Percentiles rank a stretch among this genome's conserved stretches.
phyloP scores from a whole-genome alignment of 352 stramenopile genomes.

The Thraustochytrium sp. region DNA sequence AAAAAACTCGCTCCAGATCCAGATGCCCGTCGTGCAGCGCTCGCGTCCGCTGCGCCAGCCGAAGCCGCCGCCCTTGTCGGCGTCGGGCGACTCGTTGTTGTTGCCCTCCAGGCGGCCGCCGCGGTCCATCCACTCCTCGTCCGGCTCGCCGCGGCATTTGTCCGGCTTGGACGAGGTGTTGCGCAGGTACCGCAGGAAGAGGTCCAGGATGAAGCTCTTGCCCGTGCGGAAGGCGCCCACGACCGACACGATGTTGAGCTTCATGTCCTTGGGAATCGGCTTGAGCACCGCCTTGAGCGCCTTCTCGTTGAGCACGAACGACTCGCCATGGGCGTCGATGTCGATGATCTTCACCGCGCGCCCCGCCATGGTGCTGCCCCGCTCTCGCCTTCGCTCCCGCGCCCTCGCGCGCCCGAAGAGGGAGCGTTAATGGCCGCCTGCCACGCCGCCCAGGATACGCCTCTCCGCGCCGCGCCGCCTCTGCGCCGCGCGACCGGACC shows the following conservation, averaged over 20 bases:
- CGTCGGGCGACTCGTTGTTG: constrained; percentile 52
- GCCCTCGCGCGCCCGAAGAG: background rate
- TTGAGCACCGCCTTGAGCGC: constrained; percentile 41
- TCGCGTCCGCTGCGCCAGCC: constrained; percentile 90
- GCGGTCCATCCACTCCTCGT: constrained; percentile 21
- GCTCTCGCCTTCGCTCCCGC: background rate
- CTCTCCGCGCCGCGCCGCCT: too few relatives aligned
- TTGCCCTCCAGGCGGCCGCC: constrained; percentile 53
- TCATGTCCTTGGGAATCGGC: constrained; percentile 63
- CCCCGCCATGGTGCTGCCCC: background rate
- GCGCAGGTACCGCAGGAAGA: constrained; percentile 93
- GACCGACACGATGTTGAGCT: constrained; percentile 94
- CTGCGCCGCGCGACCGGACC: too few relatives aligned
- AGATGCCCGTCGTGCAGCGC: constrained; percentile 97
- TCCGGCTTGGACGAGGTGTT: constrained; percentile 55
- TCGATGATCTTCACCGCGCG: constrained; percentile 43
- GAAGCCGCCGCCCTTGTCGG: constrained; percentile 70
- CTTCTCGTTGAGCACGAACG: constrained; percentile 43
- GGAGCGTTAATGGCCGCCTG: background rate
- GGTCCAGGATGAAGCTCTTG: constrained; percentile 95
- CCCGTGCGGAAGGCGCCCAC: constrained; percentile 97
- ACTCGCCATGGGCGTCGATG: constrained; percentile 35
- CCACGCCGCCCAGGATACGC: too few relatives aligned
- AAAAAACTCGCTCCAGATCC: constrained; percentile 97
- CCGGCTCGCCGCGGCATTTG: background rate